A percentile compares a stretch with the other conserved stretches of the same genome.
Conservation (phyloP, 345 rosid genomes). For the Lagerstroemia speciosa region DNA sequence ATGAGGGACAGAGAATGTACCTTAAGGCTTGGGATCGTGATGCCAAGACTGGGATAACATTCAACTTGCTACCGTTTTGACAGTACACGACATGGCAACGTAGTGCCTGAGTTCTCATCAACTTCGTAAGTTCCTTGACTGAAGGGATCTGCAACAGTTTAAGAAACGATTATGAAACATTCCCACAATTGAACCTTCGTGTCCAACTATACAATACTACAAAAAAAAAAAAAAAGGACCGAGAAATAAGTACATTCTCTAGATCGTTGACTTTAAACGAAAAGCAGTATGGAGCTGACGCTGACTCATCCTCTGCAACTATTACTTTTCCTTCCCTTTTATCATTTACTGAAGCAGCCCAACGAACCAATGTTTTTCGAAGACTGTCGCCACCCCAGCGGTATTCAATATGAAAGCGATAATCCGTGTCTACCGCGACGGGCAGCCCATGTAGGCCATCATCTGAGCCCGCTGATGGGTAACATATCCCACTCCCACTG, state of each 20-base stretch:
- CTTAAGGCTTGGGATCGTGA: constrained; percentile 79
- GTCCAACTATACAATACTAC: too few species aligned
- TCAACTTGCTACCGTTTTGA: constrained; percentile 56
- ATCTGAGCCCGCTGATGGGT: constrained; percentile 23
- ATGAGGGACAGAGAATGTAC: constrained; percentile 22
- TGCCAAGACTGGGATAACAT: constrained; percentile 68
- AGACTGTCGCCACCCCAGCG: constrained; percentile 89
- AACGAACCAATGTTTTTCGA: constrained; percentile 12
- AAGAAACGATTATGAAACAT: neutral
- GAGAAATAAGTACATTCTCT: neutral
- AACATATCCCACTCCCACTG: constrained; percentile 72
- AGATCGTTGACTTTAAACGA: constrained; percentile 6
- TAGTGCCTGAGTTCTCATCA: constrained; percentile 81
- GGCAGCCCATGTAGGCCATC: constrained; percentile 37
- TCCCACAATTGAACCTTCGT: neutral
- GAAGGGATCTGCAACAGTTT: constrained; percentile 40
- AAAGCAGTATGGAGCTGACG: constrained; percentile 8
- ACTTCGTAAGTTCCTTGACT: constrained; percentile 58
- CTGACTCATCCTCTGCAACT: neutral
- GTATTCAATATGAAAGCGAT: constrained; percentile 65
- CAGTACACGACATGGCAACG: constrained; percentile 64
- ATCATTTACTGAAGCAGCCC: constrained; percentile 3
- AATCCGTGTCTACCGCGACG: constrained; percentile 57
- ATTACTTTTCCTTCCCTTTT: neutral
- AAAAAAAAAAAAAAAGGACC: neutral